Base-by-base conservation (phyloP, 768 basidiomycete genomes). In the Pholiota molesta region DNA sequence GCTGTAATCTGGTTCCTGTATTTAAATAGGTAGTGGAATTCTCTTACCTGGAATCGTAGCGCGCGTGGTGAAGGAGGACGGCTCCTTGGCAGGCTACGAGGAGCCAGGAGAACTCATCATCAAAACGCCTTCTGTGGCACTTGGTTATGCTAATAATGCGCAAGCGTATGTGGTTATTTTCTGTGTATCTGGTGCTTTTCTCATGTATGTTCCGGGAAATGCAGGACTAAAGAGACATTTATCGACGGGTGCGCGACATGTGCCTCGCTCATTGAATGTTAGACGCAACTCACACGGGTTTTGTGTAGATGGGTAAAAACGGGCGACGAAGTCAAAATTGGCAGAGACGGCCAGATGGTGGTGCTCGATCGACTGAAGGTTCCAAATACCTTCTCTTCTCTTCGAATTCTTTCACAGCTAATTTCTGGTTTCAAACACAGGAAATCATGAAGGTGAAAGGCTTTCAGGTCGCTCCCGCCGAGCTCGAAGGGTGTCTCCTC, bases 391-490 rank as follows among this genome's bases (percentile, higher is more conserved):
- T n/a, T n/a, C n/a, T n/a, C n/a, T n/a, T 28, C 28, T 13, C 35
- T 54, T 51, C 33, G 28, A 31, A 5, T 31, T 31, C 31, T 31
- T 31, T 5, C 31, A 7, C 1, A 31, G 31, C 9, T 31, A 9
- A 31, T 31, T 31, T 31, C 31, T 31, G 31, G 9, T 31, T 31
- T 28, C 13, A 26, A 52, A 28, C 26, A 13, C 55, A 81, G 77
- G 81, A 82, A 73, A 80, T 81, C 51, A 78, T 82, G 78, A 81
- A 72, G 75, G 86, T 88, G 45, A 81, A 75, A 67, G 90, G 90
- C 2, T 88, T 87, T 69, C 89, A 91, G 69, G 89, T 91, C 1
- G 87, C 90, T 0, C 90, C 89, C 2, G 88, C 90, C 3, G 89
- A 90, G 64, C 76, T 90, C 9, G 89, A 90, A 67, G 89, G 83